These are phyloP conservation scores for Mediolabrus comicus DNA, from an alignment of 108 stramenopile genomes.

Conservation along the genomic window DNA sequence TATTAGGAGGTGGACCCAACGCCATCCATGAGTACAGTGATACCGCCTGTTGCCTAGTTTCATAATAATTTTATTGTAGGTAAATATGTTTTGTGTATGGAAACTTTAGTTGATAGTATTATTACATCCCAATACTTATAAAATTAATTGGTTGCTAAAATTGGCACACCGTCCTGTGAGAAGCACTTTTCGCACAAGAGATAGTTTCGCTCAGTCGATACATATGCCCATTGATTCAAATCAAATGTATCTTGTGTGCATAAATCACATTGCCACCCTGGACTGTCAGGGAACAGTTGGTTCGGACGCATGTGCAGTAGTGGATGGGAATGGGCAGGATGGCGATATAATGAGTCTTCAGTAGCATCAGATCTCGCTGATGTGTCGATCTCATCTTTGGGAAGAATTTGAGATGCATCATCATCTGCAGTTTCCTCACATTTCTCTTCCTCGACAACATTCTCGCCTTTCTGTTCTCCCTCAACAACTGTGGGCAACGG, in stretches of 20 bases:
- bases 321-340: neutral
- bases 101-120: constrained; percentile 28
- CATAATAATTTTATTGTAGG: neutral
- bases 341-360: constrained; percentile 1
- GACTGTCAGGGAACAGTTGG: constrained; percentile 5
- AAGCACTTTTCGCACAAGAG: constrained; percentile 1
- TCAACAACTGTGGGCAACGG: neutral
- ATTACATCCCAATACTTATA: neutral
- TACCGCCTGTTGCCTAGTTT: neutral
- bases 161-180: neutral
- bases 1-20: constrained; percentile 44
- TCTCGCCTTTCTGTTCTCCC: neutral
- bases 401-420: neutral
- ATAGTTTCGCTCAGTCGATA: neutral
- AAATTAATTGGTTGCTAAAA: neutral
- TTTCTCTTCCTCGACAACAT: neutral
- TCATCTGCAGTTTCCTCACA: neutral
- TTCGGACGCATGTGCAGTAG: constrained; percentile 7
- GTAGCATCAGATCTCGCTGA: neutral
- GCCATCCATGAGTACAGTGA: constrained; percentile 1
- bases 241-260: neutral
- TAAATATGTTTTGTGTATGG: neutral
- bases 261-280: constrained; percentile 19
- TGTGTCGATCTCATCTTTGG: neutral
- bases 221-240: constrained; percentile 9